Base-by-base conservation (phyloP, 2,329 filamentous ascomycete genomes). In the Claviceps sp. region DNA sequence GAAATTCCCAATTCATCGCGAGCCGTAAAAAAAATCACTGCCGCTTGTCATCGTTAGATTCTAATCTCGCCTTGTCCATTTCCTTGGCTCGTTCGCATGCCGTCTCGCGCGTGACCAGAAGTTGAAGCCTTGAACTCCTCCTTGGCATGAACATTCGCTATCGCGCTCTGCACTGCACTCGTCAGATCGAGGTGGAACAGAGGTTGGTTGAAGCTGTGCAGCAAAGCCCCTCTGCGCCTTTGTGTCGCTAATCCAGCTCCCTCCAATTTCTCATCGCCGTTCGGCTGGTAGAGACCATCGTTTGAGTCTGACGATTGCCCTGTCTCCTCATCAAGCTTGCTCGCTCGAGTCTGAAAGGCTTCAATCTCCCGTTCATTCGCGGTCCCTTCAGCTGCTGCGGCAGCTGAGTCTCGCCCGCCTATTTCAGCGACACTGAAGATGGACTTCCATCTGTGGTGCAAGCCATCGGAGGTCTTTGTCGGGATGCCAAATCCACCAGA, bases 101-200 rank as follows among this genome's bases (percentile, higher is more conserved):
- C 8, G 37, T 47, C 48, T 47, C 36, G 18, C 41, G 26, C 43
- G 14, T 18, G 24, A 6, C 13, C 40, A 18, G 48, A 20, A n/a
- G 48, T 46, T 24, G 16, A 6, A 13, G 50, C 54, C 46, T 56
- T 56, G 24, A 58, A 60, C 47, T 72, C 70, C 7, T 67, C 62
- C 50, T 75, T 69, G 0, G 73, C 75, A 67, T 88, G 79, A 0
- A 87, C 78, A 59, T 94, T 95, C 34, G 84, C 81, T 60, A 96
- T 80, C 2, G 89, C 91, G 60, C 84, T 89, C 67, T 96, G 87
- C 59, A 97, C 69, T 6, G 93, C 93, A 61, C 84, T 89, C 4
- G 88, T 93, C 49, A 97, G 70, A 65, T 97, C 93, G 50, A 95
- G 80, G 64, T 98, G 93, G 78, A 98, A 97, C 59, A 96, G 78